phyloP scores from a whole-genome alignment of 805 yeast genomes.

The Ogataea wickerhamii region DNA sequence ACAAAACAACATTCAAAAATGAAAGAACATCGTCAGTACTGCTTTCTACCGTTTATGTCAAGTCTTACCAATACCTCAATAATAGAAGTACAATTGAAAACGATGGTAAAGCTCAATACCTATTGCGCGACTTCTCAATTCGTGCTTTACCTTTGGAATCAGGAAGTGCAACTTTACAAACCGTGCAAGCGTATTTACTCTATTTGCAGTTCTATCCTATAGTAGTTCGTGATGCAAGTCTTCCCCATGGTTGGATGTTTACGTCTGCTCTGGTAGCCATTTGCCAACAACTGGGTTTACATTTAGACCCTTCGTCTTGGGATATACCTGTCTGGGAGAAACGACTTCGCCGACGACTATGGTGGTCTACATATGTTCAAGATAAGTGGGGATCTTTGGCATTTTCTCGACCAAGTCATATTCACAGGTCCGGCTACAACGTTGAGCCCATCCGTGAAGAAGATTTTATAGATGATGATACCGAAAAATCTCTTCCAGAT shows the following conservation, averaged over 20 bases:
- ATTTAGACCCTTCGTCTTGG: constrained; percentile 39
- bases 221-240: constrained; percentile 8
- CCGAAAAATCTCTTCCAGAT: constrained; percentile 24
- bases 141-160: constrained; percentile 7
- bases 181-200: constrained; percentile 11
- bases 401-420: constrained; percentile 31
- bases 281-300: constrained; percentile 82
- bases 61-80: constrained; percentile 2
- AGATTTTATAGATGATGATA: constrained; percentile 58
- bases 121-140: constrained; percentile 4
- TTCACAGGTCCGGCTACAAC: constrained; percentile 46
- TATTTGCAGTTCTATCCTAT: constrained; percentile 8
- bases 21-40: constrained; percentile 4
- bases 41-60: constrained; percentile 6
- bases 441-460: constrained; percentile 58
- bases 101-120: not conserved
- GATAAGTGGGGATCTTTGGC: constrained; percentile 35
- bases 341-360: constrained; percentile 28
- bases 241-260: constrained; percentile 6
- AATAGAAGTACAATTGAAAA: not conserved
- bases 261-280: constrained; percentile 49
- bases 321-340: constrained; percentile 29
- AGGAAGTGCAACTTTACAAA: constrained; percentile 9
- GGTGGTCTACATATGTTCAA: constrained; percentile 32
- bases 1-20: constrained; percentile 4